Base-by-base conservation (phyloP, 345 rosid species). In the Euphorbia pulcherrima region DNA sequence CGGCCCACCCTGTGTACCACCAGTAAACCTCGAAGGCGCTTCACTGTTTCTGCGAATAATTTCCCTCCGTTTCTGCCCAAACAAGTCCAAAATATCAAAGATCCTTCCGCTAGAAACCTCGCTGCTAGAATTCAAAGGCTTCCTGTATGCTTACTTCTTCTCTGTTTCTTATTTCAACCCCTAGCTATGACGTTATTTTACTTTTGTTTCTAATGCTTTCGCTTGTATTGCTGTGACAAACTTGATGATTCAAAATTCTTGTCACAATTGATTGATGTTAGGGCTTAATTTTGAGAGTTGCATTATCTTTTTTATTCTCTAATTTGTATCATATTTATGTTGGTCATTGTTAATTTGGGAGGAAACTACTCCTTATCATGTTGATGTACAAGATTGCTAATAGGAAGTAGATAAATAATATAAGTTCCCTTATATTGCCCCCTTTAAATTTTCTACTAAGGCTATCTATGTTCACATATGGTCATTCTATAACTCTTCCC, bases 11-110 rank as follows among this genome's bases (percentile, higher is more conserved):
- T 23, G 35, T 27, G 62, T 58, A 58, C 55, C 39, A 29, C 47
- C 51, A 64, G 64, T 61, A 58, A 46, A 51, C 51, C 53, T 51
- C 62, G 46, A 50, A 60, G 52, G 41, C 78, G 71, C 18, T 71
- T 69, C 78, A 65, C 63, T 3, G 55, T 69, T 44, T 28, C 59
- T 5, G 77, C 79, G 17, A 67, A 75, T 46, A 51, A 47, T 61
- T 84, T 84, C 57, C 90, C 90, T 75, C 48, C 89, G 14, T 86
- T 88, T 71, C 80, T 88, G 4, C 94, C 89, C 20, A 84, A 76
- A 65, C 72, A 88, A 74, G 83, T 86, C 13, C 80, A 82, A 44
- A 71, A 82, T 29, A 80, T 88, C 71, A 81, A 82, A 71, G 88
- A 84, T 68, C 33, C 79, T 0, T 83, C 64, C 46, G 90, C 94